phyloP scores from a whole-genome alignment of 768 basidiomycete species.

The Hydnum rufescens region DNA sequence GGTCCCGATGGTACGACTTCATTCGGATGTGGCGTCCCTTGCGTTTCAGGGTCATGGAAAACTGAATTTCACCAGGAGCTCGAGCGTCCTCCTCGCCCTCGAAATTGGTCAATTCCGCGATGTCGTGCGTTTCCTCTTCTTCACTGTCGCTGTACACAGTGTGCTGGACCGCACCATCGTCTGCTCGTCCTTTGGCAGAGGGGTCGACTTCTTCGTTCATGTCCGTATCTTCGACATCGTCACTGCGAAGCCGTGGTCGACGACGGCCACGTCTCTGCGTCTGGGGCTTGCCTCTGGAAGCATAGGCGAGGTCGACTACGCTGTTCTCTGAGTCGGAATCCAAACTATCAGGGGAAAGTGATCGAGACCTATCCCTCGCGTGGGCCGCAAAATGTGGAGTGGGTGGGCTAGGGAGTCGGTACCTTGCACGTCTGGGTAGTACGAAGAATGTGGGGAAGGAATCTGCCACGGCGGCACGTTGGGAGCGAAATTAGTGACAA shows the following conservation, averaged over 20 bases:
- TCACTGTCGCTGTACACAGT: neutral
- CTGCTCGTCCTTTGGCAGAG: neutral
- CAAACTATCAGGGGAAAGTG: slow-evolving; percentile 10
- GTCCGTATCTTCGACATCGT: neutral
- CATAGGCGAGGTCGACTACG: slow-evolving; percentile 11
- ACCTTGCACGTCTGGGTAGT: slow-evolving; percentile 13
- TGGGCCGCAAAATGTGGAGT: too few species aligned
- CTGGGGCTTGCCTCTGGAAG: neutral
- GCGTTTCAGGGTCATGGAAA: slow-evolving; percentile 34
- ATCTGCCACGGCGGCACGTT: slow-evolving; percentile 4
- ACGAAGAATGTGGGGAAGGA: slow-evolving; percentile 1
- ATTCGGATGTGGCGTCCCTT: slow-evolving; percentile 42
- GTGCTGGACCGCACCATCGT: neutral
- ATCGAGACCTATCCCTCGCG: slow-evolving; percentile 4
- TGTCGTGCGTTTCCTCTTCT: slow-evolving; percentile 13
- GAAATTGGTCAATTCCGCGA: slow-evolving; percentile 54
- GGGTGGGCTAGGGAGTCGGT: slow-evolving; percentile 19
- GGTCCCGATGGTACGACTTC: too few species aligned
- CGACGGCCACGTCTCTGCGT: neutral
- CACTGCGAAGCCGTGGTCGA: neutral
- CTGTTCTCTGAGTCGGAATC: slow-evolving; percentile 9
- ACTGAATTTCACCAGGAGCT: slow-evolving; percentile 33
- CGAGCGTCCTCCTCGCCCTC: slow-evolving; percentile 50
- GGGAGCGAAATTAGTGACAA: slow-evolving; percentile 39
- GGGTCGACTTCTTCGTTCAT: neutral